Base-by-base conservation (phyloP, 2,329 filamentous ascomycete genomes). In the Lasiodiplodia sp. region DNA sequence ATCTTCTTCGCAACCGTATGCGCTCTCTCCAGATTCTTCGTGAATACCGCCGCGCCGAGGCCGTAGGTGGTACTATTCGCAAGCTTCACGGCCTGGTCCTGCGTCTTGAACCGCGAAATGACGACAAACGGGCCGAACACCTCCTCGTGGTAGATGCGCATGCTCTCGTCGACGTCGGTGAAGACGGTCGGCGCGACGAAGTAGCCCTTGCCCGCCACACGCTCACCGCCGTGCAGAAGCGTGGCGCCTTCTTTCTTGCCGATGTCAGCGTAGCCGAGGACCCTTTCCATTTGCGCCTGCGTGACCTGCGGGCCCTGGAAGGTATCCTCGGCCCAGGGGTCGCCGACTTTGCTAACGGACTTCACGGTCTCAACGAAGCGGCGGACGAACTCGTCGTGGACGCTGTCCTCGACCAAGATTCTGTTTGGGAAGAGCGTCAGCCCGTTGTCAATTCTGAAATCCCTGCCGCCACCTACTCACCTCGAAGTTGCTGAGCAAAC, bases 111-210 rank as follows among this genome's bases (percentile, higher is more conserved):
- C 23, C 83, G 84, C 66, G 91, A 73, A 6, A 91, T 78, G 0
- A 89, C 89, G 0, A 91, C 82, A 34, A 92, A 87, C 0, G 90
- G 90, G 0, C 69, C 87, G 71, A 89, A 90, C 4, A 87, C 86
- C 74, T 90, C 88, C 71, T 89, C 88, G 37, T 80, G 77, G 8
- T 89, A 86, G 23, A 89, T 81, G 4, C 82, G 77, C 1, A 86
- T 85, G 34, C 85, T 80, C 71, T 88, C 86, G 0, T 85, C 83
- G 23, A 87, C 86, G 70, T 86, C 86, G 40, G 85, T 81, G 34
- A 89, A 84, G 67, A 90, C 87, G 1, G 87, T 88, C 0, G 88
- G 87, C 38, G 83, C 77, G 70, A 89, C 81, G 78, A 87, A 88
- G 77, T 84, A 89, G 2, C 86, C 88, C 60, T 83, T 77, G 14